Conservation (phyloP, 108 stramenopile species). For the Discostella pseudostelligera region DNA sequence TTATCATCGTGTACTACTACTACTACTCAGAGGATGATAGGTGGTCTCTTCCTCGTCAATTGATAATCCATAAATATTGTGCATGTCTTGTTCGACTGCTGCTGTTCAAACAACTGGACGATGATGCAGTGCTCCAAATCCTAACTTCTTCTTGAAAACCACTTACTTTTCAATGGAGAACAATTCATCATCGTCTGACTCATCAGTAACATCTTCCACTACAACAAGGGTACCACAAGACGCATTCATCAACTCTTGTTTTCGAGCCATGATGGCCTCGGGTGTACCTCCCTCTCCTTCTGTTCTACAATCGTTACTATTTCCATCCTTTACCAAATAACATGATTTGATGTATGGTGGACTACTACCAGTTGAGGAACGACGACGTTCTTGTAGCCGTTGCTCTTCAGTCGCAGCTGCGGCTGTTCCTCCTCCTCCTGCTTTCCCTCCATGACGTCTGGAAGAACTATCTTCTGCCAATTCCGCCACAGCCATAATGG, state of each 20-base stretch:
- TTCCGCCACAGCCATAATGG: background rate
- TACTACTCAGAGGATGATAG: too few species aligned
- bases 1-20: too few species aligned
- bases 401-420: too few species aligned
- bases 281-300: too few species aligned
- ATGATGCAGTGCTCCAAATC: background rate
- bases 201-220: slow-evolving; percentile 10
- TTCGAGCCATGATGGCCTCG: background rate
- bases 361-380: background rate
- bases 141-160: background rate
- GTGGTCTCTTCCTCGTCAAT: too few species aligned
- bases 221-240: background rate
- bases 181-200: slow-evolving; percentile 2
- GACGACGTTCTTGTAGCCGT: background rate
- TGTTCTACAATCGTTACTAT: too few species aligned
- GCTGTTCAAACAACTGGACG: too few species aligned
- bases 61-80: too few species aligned
- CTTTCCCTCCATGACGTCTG: too few species aligned
- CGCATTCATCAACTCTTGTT: background rate
- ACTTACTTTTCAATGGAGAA: background rate
- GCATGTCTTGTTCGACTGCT: too few species aligned
- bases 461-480: too few species aligned
- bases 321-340: background rate
- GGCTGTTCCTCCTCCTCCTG: too few species aligned
- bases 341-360: background rate